Conservation (phyloP, 2,329 filamentous ascomycete species). For the Neofusicoccum kwambonambiense region DNA sequence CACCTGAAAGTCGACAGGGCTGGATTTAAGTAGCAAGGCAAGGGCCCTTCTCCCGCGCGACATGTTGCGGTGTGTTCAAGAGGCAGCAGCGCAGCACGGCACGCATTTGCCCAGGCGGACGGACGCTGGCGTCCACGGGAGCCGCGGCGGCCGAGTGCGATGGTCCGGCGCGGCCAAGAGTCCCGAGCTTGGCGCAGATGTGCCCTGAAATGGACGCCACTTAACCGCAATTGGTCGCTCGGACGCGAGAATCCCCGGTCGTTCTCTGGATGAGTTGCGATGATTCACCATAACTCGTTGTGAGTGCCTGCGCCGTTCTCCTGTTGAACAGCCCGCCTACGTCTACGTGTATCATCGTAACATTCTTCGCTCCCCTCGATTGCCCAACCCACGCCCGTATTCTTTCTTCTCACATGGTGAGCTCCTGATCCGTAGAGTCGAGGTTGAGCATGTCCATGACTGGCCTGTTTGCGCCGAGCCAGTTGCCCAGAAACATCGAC, state of each 20-base stretch:
- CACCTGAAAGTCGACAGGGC: neutral
- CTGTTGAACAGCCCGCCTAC: neutral
- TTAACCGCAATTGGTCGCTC: neutral
- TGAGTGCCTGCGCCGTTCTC: neutral
- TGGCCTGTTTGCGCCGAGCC: constrained; percentile 4
- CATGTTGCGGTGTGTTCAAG: neutral
- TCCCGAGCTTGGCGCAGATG: neutral
- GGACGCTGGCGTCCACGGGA: neutral
- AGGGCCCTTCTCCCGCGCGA: neutral
- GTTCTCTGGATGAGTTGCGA: neutral
- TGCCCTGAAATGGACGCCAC: neutral
- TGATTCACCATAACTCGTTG: neutral
- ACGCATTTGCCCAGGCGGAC: neutral
- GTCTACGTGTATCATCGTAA: neutral
- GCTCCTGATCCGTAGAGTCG: neutral
- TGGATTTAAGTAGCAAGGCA: neutral
- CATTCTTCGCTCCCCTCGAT: neutral
- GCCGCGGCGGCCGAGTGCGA: neutral
- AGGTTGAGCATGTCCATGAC: constrained; percentile 13
- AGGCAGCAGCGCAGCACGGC: neutral
- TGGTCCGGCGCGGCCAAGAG: neutral
- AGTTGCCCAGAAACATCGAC: constrained; percentile 12
- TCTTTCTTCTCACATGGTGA: neutral
- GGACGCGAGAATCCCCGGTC: neutral
- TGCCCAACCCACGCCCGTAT: no score